These are phyloP conservation scores for Cercospora zeina DNA, from an alignment of 2,329 filamentous ascomycete genomes.

Conservation along the genomic window DNA sequence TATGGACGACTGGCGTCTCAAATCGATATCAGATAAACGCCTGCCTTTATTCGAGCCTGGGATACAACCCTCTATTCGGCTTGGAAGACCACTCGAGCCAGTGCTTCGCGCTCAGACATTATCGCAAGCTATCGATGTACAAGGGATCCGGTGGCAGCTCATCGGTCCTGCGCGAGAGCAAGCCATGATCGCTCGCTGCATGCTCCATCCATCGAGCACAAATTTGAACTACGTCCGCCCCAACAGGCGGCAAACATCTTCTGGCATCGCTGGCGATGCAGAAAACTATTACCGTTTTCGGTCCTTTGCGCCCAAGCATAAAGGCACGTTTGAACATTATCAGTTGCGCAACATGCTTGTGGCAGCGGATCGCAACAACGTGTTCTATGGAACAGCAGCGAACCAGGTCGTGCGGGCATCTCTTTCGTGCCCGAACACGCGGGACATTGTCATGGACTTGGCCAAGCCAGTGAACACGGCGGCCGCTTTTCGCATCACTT, in stretches of 20 bases:
- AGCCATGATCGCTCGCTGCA: constrained; percentile 35
- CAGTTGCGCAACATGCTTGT: constrained; percentile 61
- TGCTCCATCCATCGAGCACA: constrained; percentile 34
- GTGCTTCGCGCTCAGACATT: constrained; percentile 25
- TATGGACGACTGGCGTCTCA: constrained; percentile 36
- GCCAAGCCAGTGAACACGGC: constrained; percentile 29
- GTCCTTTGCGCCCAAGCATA: constrained; percentile 45
- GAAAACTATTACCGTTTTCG: constrained; percentile 35
- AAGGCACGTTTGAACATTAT: constrained; percentile 57
- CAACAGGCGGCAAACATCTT: constrained; percentile 7
- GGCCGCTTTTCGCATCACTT: constrained; percentile 27
- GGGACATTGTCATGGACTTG: constrained; percentile 53
- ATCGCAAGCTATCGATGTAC: constrained; percentile 36
- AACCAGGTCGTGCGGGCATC: constrained; percentile 53
- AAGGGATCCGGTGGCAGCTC: constrained; percentile 42
- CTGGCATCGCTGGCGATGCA: constrained; percentile 12
- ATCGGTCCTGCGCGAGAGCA: constrained; percentile 34
- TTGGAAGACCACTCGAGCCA: constrained; percentile 22
- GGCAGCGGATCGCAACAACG: constrained; percentile 55
- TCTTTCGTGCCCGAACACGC: constrained; percentile 48
- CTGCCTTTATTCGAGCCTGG: constrained; percentile 28
- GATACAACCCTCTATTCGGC: constrained; percentile 25
- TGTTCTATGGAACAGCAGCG: constrained; percentile 53
- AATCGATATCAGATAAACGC: constrained; percentile 27
- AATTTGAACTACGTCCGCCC: background rate